Base-by-base conservation (phyloP, 1,139 yeast genomes). In the Pichiaceae sp. region DNA sequence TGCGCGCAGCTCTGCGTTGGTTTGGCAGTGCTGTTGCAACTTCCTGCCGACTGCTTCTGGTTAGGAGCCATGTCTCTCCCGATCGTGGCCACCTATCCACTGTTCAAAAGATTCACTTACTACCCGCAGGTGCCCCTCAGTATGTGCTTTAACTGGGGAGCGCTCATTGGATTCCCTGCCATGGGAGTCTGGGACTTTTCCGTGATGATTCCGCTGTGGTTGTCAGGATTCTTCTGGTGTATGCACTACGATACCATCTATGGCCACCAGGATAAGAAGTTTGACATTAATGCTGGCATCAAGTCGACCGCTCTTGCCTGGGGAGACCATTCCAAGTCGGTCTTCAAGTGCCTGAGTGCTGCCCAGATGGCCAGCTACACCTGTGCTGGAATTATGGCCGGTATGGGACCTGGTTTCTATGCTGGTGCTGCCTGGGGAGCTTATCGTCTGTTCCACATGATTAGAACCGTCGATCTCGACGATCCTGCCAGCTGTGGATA, bases 241-340 rank as follows among this genome's bases (percentile, higher is more conserved):
- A 82, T 93, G 85, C 78, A 82, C 36, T 93, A 93, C 59, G 99
- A 93, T 58, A 85, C 97, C 3, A 77, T 93, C 31, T 93, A 93
- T 57, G 98, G 98, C 1, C 99, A 93, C 57, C 99, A 93, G 63
- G 98, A 93, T 59, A 93, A 93, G 62, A 63, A 60, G 41, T 93
- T 81, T 52, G 99, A 93, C 58, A 63, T 82, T 37, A 65, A 71
- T 38, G 97, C 95, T 0, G 97, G 97, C 6, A 82, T 93, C 47
- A 87, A 89, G 58, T 85, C 96, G 2, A 86, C 97, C 1, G 98
- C 98, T 4, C 70, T 91, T 49, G 86, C 81, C 4, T 91, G 98
- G 97, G 94, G 93, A 3, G 73, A 72, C 17, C 70, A 73, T 25
- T 74, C 95, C 1, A 86, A 81, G 53, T 72, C 78, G 4, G 75